Base-by-base conservation (phyloP, 2,329 filamentous ascomycete genomes). In the Akanthomyces dipterigenus region DNA sequence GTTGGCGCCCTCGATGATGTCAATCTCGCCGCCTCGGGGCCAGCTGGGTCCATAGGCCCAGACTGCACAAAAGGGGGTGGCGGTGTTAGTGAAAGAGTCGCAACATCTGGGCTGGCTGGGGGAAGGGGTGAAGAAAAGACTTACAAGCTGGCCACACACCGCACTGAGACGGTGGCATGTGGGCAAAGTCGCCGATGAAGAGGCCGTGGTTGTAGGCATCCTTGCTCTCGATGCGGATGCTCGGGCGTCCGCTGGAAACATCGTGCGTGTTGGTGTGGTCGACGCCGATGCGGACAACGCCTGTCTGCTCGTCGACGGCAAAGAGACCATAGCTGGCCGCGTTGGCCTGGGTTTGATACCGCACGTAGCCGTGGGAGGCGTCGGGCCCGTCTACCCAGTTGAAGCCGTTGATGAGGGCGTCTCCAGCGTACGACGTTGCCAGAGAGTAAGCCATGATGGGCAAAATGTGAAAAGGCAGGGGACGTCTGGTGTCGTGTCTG, bases 91-190 rank as follows among this genome's bases (percentile, higher is more conserved):
- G 24, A 9, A 14, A 16, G 14, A 11, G 11, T 3, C 3, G n/a
- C n/a, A n/a, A n/a, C n/a, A n/a, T n/a, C n/a, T n/a, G n/a, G n/a
- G n/a, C n/a, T n/a, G n/a, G n/a, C n/a, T n/a, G n/a, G n/a, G n/a
- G n/a, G n/a, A n/a, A n/a, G n/a, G n/a, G 42, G 18, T 11, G 36
- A 12, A 16, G 24, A 16, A 5, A 73, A 16, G 4, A 73, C 76
- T 71, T 75, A 86, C 81, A 90, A 72, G 88, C 86, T 59, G 89
- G 88, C 88, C 89, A 91, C 24, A 84, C 80, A 24, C 89, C 89
- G 65, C 89, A 92, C 55, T 83, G 77, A 2, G 85, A 85, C 1
- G 79, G 80, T 3, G 89, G 88, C 87, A 92, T 91, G 66, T 92
- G 88, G 20, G 79, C 78, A 56, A 91, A 82, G 70, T 92, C 89